Evolutionary conservation across 148 eudicot genomes (phyloP).

Genomic region (Tetragonia tetragonoides): DNA sequence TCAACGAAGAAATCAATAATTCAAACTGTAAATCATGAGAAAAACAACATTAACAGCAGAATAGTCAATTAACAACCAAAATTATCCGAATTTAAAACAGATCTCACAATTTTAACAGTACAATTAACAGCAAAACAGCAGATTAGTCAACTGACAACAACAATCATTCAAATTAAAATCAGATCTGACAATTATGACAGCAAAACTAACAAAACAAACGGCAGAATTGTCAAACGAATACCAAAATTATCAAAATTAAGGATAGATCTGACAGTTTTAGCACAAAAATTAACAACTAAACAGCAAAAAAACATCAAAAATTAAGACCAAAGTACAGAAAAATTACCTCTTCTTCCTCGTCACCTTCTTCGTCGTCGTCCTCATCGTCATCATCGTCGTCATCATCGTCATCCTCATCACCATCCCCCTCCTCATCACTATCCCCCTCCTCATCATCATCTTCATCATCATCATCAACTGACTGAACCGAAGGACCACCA

Average conservation of each 20-base stretch:
- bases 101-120: background rate
- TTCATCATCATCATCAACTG: constrained; percentile 44
- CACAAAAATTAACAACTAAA: background rate
- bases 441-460: constrained; percentile 43
- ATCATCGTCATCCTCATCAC: constrained; percentile 44
- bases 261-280: background rate
- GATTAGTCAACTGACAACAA: background rate
- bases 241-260: background rate
- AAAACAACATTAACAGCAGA: background rate
- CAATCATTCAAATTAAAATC: no score
- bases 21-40: background rate
- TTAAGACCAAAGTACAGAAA: background rate
- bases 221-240: background rate
- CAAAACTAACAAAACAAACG: background rate
- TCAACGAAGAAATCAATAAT: background rate
- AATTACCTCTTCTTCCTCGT: constrained; percentile 43
- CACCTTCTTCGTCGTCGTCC: constrained; percentile 48
- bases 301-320: background rate
- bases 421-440: constrained; percentile 51
- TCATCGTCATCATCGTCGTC: constrained; percentile 49
- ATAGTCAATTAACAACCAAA: background rate
- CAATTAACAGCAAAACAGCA: background rate
- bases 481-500: constrained; percentile 37
- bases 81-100: background rate
- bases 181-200: no score